Evolutionary conservation across 208 protist genomes (phyloP).

Genomic region (Polymyxa betae): DNA sequence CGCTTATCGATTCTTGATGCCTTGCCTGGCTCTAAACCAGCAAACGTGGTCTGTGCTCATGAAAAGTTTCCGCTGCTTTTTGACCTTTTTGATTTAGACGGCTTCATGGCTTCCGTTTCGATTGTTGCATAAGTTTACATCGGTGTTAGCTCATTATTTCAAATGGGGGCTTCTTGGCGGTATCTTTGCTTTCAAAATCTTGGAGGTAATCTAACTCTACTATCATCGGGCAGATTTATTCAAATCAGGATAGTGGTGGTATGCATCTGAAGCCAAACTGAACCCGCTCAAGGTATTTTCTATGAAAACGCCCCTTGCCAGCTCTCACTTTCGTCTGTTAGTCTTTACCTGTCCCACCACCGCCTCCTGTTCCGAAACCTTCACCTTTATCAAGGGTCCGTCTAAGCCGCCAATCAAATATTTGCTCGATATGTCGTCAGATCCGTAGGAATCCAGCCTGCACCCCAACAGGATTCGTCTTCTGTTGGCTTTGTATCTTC

Average conservation of each 20-base stretch:
- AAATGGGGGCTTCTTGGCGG: slow-evolving; percentile 25
- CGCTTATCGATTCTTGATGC: not conserved
- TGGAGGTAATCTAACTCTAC: not conserved
- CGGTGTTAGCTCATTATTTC: slow-evolving; percentile 10
- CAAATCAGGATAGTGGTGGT: slow-evolving; percentile 13
- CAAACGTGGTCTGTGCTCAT: not conserved
- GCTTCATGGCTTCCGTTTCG: slow-evolving; percentile 17
- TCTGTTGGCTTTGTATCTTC: slow-evolving; percentile 53
- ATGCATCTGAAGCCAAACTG: not conserved
- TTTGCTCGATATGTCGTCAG: slow-evolving; percentile 44
- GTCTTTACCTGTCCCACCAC: slow-evolving; percentile 45
- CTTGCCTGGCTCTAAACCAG: not conserved
- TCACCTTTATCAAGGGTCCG: not conserved
- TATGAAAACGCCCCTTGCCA: not conserved
- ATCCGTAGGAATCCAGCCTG: slow-evolving; percentile 25
- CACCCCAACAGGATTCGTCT: slow-evolving; percentile 48
- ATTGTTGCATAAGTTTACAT: not conserved
- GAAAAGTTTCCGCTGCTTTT: not conserved
- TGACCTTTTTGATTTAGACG: not conserved
- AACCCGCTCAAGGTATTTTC: slow-evolving; percentile 2
- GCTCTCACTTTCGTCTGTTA: not conserved
- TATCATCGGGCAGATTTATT: not conserved
- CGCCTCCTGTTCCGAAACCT: not conserved
- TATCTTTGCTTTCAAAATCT: slow-evolving; percentile 36
- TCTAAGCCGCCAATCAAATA: not conserved